phyloP scores from a whole-genome alignment of 2,329 filamentous ascomycete species.

The Colletotrichum sp. region DNA sequence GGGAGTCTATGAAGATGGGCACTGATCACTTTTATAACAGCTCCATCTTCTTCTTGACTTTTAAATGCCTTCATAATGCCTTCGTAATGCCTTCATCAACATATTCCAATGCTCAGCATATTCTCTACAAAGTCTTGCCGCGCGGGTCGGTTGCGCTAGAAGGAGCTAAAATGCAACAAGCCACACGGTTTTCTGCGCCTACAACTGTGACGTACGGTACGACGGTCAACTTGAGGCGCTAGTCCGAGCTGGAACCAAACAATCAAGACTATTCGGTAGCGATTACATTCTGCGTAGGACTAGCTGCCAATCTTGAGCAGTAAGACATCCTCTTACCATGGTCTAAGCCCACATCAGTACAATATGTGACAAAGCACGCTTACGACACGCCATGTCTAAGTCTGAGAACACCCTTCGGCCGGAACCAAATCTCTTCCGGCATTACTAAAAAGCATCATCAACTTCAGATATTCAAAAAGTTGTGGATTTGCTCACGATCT shows the following conservation, averaged over 20 bases:
- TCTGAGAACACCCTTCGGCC: neutral
- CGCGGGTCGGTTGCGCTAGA: neutral
- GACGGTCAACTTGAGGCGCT: neutral
- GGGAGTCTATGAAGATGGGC: neutral
- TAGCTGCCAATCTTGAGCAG: neutral
- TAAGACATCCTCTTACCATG: neutral
- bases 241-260: neutral
- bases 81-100: too few species aligned
- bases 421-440: neutral
- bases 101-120: neutral
- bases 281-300: fast-evolving
- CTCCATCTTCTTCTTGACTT: neutral
- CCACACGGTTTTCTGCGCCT: neutral
- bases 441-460: neutral
- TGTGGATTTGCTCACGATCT: neutral
- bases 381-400: neutral
- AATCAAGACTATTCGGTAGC: neutral
- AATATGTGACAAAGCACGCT: neutral
- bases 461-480: neutral
- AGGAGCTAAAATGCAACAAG: neutral
- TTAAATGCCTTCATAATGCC: neutral
- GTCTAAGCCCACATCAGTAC: neutral
- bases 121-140: neutral
- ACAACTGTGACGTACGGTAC: neutral
- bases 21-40: neutral